A percentile compares a stretch with the other conserved stretches of the same genome.
Evolutionary conservation across 257 asterid genomes (phyloP).

Genomic region (Rhazya stricta): DNA sequence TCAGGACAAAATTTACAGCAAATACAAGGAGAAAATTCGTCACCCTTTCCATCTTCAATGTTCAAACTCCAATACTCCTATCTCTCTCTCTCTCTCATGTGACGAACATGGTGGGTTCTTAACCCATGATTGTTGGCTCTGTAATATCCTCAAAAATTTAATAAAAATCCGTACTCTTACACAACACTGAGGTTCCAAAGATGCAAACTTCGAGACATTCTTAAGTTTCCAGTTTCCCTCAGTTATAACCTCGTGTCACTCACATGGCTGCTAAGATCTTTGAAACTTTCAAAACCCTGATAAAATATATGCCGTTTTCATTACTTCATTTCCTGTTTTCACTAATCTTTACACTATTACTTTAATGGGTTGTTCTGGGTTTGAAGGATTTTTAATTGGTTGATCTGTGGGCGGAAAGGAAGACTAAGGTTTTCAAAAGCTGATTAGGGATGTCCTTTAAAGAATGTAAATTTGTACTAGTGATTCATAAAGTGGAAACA

Average conservation of each 20-base stretch:
- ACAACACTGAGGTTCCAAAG: slow-evolving; percentile 11
- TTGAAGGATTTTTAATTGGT: not conserved
- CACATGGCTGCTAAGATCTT: slow-evolving; percentile 26
- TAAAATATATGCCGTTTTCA: not conserved
- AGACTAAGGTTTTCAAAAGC: slow-evolving; percentile 6
- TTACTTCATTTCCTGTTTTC: not conserved
- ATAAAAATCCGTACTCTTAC: slow-evolving; percentile 14
- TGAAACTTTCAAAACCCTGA: slow-evolving; percentile 14
- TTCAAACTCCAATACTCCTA: slow-evolving; percentile 4
- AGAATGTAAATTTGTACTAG: not conserved
- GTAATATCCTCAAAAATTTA: slow-evolving; percentile 14
- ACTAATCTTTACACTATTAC: too few relatives aligned
- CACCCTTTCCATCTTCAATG: slow-evolving; percentile 15
- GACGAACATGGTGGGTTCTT: slow-evolving; percentile 35
- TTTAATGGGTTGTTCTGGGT: not conserved
- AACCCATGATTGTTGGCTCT: slow-evolving; percentile 28
- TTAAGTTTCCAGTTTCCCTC: slow-evolving; percentile 12
- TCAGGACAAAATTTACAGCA: slow-evolving; percentile 14
- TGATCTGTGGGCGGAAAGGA: slow-evolving; percentile 13
- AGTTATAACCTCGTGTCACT: slow-evolving; percentile 4
- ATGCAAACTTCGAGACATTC: slow-evolving; percentile 30
- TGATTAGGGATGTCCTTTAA: slow-evolving; percentile 13
- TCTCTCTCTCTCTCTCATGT: slow-evolving; percentile 23
- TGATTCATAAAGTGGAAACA: slow-evolving; percentile 13
- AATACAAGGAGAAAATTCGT: slow-evolving; percentile 1